Base-by-base conservation (phyloP, 176 grass and related monocot genomes). In the Canna indica region DNA sequence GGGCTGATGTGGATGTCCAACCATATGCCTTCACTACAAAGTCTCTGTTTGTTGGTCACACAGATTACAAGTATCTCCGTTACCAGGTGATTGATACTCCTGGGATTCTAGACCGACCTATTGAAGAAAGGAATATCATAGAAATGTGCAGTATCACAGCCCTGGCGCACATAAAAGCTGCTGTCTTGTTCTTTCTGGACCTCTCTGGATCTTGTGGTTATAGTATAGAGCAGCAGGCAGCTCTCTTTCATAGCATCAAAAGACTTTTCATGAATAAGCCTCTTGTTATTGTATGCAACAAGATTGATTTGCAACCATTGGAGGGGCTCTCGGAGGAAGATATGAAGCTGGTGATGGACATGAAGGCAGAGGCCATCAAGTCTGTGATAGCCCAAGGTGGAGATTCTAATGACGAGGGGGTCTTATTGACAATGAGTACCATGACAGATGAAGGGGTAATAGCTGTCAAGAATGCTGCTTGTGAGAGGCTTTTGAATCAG, bases 61-160 rank as follows among this genome's bases (percentile, higher is more conserved):
- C 89, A 9, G 89, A 91, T 83, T 91, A 91, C 70, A 91, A 88
- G 69, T 91, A 87, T 47, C 77, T 91, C 34, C 76, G 82, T 9
- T 91, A 91, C 77, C 89, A 91, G 65, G 89, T 91, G 47, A 88
- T 91, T 4, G 89, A 91, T 80, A 91, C 89, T 53, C 89, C 89
- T 25, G 89, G 89, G 36, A 91, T 91, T 59, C 85, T 91, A 48
- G 89, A 91, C 28, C 73, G 83, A 4, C 83, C 83, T 2, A 74
- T 85, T 46, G 83, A 85, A 30, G 83, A 85, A 45, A 77, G 83
- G 39, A 85, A 85, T 47, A 85, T 85, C 50, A 85, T 85, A 68
- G 83, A 85, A 59, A 85, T 85, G 83, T 85, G 83, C 57, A 85
- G 83, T 61, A 85, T 85, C 68, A 85, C 78, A 0, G 83, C 83